Conservation (phyloP, 345 rosid species). For the Bretschneidera sinensis region DNA sequence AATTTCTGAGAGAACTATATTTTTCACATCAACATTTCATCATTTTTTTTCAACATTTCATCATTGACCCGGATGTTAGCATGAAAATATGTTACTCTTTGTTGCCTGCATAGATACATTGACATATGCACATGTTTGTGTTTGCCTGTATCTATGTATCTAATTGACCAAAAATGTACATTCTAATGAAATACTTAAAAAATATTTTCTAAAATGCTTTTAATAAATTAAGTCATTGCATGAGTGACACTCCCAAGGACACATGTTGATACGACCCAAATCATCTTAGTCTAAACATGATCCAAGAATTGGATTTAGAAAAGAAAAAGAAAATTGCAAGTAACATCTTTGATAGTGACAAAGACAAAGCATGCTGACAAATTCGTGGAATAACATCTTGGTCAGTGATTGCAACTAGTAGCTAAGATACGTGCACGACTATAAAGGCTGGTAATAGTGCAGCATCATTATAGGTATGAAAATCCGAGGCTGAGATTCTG, state of each 20-base stretch:
- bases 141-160: not conserved
- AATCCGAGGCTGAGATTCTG: not conserved
- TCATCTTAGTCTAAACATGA: not conserved
- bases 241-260: no score
- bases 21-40: no score
- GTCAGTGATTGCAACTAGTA: not conserved
- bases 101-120: no score
- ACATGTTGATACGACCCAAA: not conserved
- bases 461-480: not conserved
- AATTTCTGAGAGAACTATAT: no score
- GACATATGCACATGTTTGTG: not conserved
- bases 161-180: not conserved
- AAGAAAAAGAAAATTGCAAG: not conserved
- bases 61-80: no score
- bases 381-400: not conserved
- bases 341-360: slow-evolving; percentile 12
- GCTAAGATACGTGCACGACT: slow-evolving; percentile 6
- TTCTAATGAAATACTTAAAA: no score
- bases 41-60: no score
- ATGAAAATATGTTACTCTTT: no score
- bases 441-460: slow-evolving; percentile 3
- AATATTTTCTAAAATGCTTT: not conserved
- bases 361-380: slow-evolving; percentile 6
- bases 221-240: not conserved
- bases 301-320: slow-evolving; percentile 5